Percentiles rank a stretch among this genome's conserved stretches.
phyloP scores from a whole-genome alignment of 306 rosid genomes.

The Vigna radiata region DNA sequence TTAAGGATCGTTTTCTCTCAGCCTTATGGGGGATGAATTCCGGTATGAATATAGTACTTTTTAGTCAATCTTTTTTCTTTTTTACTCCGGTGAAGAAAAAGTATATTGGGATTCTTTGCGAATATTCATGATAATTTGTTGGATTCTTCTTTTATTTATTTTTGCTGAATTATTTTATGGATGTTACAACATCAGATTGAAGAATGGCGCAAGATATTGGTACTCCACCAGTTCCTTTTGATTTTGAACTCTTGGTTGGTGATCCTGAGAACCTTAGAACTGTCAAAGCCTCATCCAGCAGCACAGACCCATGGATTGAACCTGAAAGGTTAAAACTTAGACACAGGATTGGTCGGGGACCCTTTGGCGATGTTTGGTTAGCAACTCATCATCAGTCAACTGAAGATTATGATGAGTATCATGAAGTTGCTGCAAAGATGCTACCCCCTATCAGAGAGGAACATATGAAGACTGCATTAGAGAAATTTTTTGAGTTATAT shows the following conservation, averaged over 20 bases:
- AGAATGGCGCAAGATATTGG: slow-evolving; percentile 70
- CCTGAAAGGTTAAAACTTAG: slow-evolving; percentile 82
- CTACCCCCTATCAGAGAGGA: slow-evolving; percentile 75
- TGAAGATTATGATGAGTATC: slow-evolving; percentile 73
- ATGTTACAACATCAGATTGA: slow-evolving; percentile 52
- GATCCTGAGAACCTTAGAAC: slow-evolving; percentile 63
- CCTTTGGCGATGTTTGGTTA: slow-evolving; percentile 94
- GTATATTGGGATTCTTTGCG: not conserved
- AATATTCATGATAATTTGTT: slow-evolving; percentile 5
- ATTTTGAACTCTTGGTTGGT: slow-evolving; percentile 68
- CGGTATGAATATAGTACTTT: not conserved
- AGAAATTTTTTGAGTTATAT: slow-evolving; percentile 66
- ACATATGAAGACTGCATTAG: slow-evolving; percentile 61
- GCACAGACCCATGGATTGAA: slow-evolving; percentile 72
- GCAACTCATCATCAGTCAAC: slow-evolving; percentile 90
- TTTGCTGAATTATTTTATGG: slow-evolving; percentile 34
- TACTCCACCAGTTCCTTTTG: slow-evolving; percentile 63
- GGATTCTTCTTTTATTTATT: slow-evolving; percentile 15
- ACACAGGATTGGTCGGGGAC: slow-evolving; percentile 93
- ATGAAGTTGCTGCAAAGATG: slow-evolving; percentile 95
- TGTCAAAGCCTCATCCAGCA: slow-evolving; percentile 54
- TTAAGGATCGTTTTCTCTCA: not conserved
- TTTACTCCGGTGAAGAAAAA: slow-evolving; percentile 1
- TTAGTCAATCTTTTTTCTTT: not conserved
- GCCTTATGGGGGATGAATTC: not conserved